These are phyloP conservation scores for Carpinus viminea DNA, from an alignment of 306 rosid species.

Conservation along the genomic window DNA sequence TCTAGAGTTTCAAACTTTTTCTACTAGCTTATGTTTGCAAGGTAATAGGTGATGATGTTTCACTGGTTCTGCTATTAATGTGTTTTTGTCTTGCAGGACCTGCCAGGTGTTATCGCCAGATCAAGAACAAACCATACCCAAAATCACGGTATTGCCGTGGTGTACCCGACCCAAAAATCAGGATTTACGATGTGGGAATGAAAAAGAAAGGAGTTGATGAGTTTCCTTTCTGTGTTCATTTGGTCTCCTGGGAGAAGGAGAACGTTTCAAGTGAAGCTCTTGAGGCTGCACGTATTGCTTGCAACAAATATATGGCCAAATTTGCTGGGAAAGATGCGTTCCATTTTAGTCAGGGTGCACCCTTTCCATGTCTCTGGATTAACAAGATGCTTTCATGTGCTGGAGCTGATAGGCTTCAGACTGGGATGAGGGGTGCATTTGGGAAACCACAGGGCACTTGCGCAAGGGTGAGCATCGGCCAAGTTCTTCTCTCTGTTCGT, in stretches of 20 bases:
- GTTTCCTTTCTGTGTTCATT: constrained; percentile 88
- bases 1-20: background rate
- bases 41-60: background rate
- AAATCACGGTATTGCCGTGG: constrained; percentile 91
- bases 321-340: constrained; percentile 84
- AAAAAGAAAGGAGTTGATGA: constrained; percentile 92
- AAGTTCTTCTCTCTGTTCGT: constrained; percentile 82
- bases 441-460: constrained; percentile 75
- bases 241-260: constrained; percentile 90
- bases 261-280: constrained; percentile 85
- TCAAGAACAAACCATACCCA: constrained; percentile 80
- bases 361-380: constrained; percentile 88
- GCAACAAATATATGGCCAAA: constrained; percentile 86
- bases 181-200: constrained; percentile 93
- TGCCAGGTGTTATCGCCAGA: constrained; percentile 85
- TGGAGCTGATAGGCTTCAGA: constrained; percentile 85
- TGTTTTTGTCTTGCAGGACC: constrained; percentile 49
- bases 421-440: constrained; percentile 90
- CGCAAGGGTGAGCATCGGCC: constrained; percentile 81
- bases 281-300: constrained; percentile 86
- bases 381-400: constrained; percentile 81
- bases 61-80: background rate
- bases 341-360: constrained; percentile 86
- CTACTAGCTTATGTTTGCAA: background rate
- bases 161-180: constrained; percentile 89